A percentile compares a stretch with the other conserved stretches of the same genome.
phyloP scores from a whole-genome alignment of 257 asterid species.

The Parsonsia alboflavescens region DNA sequence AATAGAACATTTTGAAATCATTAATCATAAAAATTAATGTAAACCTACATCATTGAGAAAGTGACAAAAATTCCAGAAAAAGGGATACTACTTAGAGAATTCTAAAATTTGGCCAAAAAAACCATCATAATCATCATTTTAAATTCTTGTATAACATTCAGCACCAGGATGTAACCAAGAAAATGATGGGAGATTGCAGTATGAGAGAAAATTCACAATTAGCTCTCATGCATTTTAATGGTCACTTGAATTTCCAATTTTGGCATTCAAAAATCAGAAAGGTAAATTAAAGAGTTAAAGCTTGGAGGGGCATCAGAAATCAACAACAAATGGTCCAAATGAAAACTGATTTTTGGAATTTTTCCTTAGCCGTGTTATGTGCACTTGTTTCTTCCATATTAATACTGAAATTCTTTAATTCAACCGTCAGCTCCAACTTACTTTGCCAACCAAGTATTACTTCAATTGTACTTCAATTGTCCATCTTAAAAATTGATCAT shows the following conservation, averaged over 20 bases:
- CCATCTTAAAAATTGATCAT: background rate
- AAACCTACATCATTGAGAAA: background rate
- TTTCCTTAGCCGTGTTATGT: background rate
- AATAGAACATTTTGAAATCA: constrained; percentile 12
- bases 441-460: background rate
- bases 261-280: background rate
- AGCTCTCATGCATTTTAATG: background rate
- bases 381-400: background rate
- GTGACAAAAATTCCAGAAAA: background rate
- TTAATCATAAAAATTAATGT: background rate
- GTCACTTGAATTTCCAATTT: background rate
- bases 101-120: background rate
- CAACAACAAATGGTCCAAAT: background rate
- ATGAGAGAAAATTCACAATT: background rate
- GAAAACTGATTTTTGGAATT: background rate
- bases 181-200: background rate
- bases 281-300: background rate
- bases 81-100: background rate
- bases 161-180: background rate
- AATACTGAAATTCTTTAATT: background rate
- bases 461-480: background rate
- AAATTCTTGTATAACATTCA: background rate
- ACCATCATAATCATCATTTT: background rate
- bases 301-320: background rate
- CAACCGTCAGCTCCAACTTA: background rate